Percentiles rank a stretch among this genome's conserved stretches.
These are phyloP conservation scores for Dothideomycetidae sp. DNA, from an alignment of 2,329 filamentous ascomycete species.

Conservation along the genomic window DNA sequence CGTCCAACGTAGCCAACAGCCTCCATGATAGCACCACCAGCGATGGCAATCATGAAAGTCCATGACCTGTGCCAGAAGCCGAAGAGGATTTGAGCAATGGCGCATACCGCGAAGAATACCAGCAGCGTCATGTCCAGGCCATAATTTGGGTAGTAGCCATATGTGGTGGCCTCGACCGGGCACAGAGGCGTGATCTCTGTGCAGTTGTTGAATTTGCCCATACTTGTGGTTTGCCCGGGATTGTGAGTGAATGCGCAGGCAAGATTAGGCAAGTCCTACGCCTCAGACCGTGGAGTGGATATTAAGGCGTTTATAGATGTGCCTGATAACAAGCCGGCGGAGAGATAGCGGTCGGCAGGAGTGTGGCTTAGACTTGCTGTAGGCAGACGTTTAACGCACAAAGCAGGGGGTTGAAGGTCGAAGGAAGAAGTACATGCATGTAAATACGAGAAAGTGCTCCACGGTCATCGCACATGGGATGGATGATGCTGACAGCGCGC, in stretches of 20 bases:
- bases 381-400: no score
- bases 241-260: background rate
- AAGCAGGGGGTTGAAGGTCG: no score
- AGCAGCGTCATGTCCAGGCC: conserved; percentile 28
- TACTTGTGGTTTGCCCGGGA: no score
- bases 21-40: conserved; percentile 29
- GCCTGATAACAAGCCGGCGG: no score
- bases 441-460: no score
- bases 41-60: conserved; percentile 28
- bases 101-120: conserved; percentile 22
- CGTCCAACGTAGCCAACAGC: conserved; percentile 30
- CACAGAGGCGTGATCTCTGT: conserved; percentile 3
- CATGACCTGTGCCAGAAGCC: conserved; percentile 23
- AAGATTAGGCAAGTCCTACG: no score
- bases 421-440: no score
- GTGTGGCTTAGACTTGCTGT: no score
- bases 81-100: conserved; percentile 23
- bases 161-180: conserved; percentile 18
- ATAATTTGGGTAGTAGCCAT: conserved; percentile 28
- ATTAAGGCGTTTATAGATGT: background rate
- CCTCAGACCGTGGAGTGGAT: no score
- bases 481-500: no score
- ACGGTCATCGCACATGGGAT: no score
- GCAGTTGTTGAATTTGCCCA: background rate
- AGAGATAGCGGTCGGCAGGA: no score